phyloP scores from a whole-genome alignment of 495 filamentous ascomycete genomes.

The Pyrenopolyporus hunteri region DNA sequence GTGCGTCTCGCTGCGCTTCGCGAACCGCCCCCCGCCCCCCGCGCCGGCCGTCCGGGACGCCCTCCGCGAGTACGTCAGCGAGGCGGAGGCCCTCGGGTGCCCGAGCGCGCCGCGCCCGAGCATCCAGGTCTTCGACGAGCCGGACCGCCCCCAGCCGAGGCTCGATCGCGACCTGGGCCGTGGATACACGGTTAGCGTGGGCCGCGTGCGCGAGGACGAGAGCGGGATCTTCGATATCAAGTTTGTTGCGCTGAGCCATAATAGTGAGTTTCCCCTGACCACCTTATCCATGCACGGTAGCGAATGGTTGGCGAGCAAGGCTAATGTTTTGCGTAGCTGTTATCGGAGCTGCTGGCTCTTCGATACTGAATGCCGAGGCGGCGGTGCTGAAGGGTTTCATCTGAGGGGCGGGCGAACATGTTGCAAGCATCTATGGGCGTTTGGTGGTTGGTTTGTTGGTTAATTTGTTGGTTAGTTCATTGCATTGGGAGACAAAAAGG shows the following conservation, averaged over 20 bases:
- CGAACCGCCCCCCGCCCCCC: slow-evolving; percentile 57
- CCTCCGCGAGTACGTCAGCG: slow-evolving; percentile 73
- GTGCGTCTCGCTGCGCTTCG: slow-evolving; percentile 79
- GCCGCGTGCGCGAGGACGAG: slow-evolving; percentile 73
- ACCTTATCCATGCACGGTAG: not conserved
- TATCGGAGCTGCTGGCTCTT: slow-evolving; percentile 92
- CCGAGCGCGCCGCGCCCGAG: slow-evolving; percentile 75
- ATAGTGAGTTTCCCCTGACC: slow-evolving; percentile 61
- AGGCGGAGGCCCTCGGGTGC: slow-evolving; percentile 74
- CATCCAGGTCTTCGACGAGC: slow-evolving; percentile 80
- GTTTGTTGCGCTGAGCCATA: slow-evolving; percentile 83
- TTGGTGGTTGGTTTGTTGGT: slow-evolving; percentile 1
- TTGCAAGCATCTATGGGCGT: slow-evolving; percentile 17
- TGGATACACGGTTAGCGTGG: slow-evolving; percentile 84
- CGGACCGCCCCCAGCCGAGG: slow-evolving; percentile 82
- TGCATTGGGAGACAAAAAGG: not conserved
- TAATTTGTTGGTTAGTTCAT: not conserved
- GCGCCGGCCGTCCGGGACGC: slow-evolving; percentile 73
- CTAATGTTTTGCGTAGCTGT: slow-evolving; percentile 59
- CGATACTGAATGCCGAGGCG: slow-evolving; percentile 92
- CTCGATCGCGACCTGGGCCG: slow-evolving; percentile 75
- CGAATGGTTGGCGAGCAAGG: not conserved
- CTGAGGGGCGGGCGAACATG: slow-evolving; percentile 49
- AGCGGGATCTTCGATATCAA: slow-evolving; percentile 82
- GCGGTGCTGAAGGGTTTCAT: slow-evolving; percentile 88